Base-by-base conservation (phyloP, 2,329 filamentous ascomycete species). In the Calonectria naviculata region DNA sequence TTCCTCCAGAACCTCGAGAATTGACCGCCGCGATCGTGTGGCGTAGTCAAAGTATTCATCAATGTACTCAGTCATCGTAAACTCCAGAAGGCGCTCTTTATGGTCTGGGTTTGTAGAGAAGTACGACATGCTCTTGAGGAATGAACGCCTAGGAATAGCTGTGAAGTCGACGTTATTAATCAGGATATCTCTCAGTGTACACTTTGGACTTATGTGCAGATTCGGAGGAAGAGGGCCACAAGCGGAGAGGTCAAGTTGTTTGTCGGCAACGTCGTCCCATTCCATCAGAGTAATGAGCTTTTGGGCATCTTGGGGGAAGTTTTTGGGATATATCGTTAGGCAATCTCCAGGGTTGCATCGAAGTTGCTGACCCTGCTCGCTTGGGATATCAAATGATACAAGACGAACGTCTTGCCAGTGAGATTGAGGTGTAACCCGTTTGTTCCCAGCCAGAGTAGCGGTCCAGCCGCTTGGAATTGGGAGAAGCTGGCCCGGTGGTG, bases 41-140 rank as follows among this genome's bases (percentile, higher is more conserved):
- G 97, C 97, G 80, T 99, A 99, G 83, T 99, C 96, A 84, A 94
- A 98, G 67, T 98, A 92, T 77, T 99, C 97, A 76, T 98, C 95
- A 7, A 96, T 90, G 77, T 93, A 94, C 54, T 93, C 89, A 0
- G 94, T 91, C 77, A 93, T 90, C 1, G 92, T 92, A 77, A 99
- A 97, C 80, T 99, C 97, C 10, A 93, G 83, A 0, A 99, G 89
- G 2, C 96, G 91, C 72, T 97, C 93, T 76, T 91, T 91, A 78
- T 99, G 96, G 77, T 91, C 91, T 2, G 85, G 81, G 77, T 97
- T 90, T 0, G 86, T 83, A 2, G 95, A 93, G 78, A 95, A 95
- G 80, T 95, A 91, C 0, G 93, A 90, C 67, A 98, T 90, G 24
- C 91, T 88, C 15, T 93, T 88, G 79, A 99, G 95, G 85, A 99